A percentile compares a stretch with the other conserved stretches of the same genome.
Conservation (phyloP, 345 rosid species). For the Bruguiera sexangula region DNA sequence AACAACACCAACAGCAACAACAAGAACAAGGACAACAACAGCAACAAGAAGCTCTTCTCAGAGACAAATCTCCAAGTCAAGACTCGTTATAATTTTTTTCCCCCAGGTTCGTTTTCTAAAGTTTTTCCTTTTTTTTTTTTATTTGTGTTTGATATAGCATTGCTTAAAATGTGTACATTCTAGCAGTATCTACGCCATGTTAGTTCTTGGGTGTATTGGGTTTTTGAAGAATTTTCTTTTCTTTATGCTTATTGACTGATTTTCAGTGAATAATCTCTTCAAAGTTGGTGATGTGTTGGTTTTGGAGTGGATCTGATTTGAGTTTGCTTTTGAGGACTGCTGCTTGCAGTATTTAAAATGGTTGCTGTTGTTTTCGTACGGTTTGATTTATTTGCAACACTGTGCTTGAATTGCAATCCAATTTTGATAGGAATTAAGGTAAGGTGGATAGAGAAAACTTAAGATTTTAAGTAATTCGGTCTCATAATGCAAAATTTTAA, state of each 20-base stretch:
- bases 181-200: neutral
- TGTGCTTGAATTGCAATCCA: neutral
- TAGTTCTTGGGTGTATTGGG: neutral
- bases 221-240: neutral
- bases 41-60: neutral
- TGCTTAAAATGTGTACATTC: neutral
- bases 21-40: neutral
- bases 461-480: too few species aligned
- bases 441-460: too few species aligned
- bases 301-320: too few species aligned
- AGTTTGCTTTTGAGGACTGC: neutral
- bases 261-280: too few species aligned
- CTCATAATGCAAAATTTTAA: too few species aligned
- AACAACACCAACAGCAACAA: conserved; percentile 17
- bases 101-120: conserved; percentile 9
- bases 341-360: neutral
- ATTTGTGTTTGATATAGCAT: neutral
- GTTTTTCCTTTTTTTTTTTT: neutral
- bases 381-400: neutral
- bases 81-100: neutral
- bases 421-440: neutral
- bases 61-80: conserved; percentile 2
- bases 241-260: neutral
- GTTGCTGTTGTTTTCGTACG: neutral
- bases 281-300: too few species aligned